phyloP scores from a whole-genome alignment of 106 monocot species.

The Dendrobium officinale region DNA sequence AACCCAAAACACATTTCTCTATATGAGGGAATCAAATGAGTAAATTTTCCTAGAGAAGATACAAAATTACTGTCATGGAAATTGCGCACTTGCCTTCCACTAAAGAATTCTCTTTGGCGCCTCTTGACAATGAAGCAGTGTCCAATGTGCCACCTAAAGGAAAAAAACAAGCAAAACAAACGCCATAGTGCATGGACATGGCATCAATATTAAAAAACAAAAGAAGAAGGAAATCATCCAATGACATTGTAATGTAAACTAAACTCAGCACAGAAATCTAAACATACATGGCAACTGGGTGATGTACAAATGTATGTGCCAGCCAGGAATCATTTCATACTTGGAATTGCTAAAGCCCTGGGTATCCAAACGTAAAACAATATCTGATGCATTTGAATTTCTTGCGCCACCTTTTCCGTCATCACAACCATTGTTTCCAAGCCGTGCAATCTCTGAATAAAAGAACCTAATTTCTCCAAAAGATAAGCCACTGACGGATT shows the following conservation, averaged over 20 bases:
- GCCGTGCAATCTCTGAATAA: constrained; percentile 63
- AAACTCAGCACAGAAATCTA: background rate
- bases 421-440: background rate
- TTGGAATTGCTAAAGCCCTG: constrained; percentile 13
- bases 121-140: background rate
- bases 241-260: background rate
- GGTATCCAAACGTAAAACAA: constrained; percentile 28
- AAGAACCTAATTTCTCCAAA: constrained; percentile 28
- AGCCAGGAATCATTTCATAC: constrained; percentile 50
- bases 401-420: background rate
- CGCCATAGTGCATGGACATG: background rate
- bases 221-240: background rate
- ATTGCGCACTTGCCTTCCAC: background rate
- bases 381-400: constrained; percentile 1
- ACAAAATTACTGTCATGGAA: background rate
- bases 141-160: constrained; percentile 5
- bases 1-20: background rate
- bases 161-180: background rate
- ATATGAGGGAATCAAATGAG: too few species aligned
- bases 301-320: constrained; percentile 75
- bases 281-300: constrained; percentile 29
- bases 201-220: too few species aligned
- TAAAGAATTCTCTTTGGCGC: background rate
- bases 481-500: background rate
- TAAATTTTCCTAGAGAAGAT: background rate